Percentiles rank a stretch among this genome's conserved stretches.
Evolutionary conservation across 805 yeast species (phyloP).

Genomic region (Pichia exigua): DNA sequence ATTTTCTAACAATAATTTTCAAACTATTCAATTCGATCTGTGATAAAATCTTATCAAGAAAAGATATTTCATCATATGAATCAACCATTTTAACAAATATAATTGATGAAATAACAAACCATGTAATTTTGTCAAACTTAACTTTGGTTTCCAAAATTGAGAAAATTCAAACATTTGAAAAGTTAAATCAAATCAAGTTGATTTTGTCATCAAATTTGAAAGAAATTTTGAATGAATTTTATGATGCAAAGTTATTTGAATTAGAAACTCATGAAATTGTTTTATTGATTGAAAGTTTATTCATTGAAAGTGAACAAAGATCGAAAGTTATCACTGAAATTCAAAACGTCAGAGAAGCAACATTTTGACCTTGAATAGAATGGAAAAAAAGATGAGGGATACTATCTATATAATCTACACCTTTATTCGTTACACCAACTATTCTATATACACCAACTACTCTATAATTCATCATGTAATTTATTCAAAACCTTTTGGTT

Average conservation of each 20-base stretch:
- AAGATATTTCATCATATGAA: slow-evolving; percentile 28
- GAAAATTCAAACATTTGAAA: slow-evolving; percentile 21
- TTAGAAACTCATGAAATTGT: slow-evolving; percentile 40
- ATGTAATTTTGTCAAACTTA: too few species aligned
- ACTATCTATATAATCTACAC: neutral
- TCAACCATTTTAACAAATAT: slow-evolving; percentile 19
- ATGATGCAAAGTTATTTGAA: slow-evolving; percentile 45
- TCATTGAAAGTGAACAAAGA: slow-evolving; percentile 40
- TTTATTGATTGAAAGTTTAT: slow-evolving; percentile 34
- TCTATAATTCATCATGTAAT: slow-evolving; percentile 27
- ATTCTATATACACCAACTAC: neutral
- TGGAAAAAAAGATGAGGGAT: too few species aligned
- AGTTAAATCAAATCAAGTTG: slow-evolving; percentile 22
- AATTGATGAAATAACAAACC: neutral
- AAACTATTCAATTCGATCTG: slow-evolving; percentile 16
- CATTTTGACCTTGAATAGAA: neutral
- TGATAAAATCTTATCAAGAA: slow-evolving; percentile 15
- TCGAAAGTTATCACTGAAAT: slow-evolving; percentile 39
- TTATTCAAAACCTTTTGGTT: slow-evolving; percentile 13
- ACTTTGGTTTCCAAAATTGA: slow-evolving; percentile 6
- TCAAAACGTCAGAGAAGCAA: slow-evolving; percentile 31
- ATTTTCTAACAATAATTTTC: slow-evolving; percentile 14
- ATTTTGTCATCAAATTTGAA: slow-evolving; percentile 31
- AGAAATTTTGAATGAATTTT: slow-evolving; percentile 41
- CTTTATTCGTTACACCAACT: neutral